Conservation (phyloP, 108 stramenopile species). For the Fistulifera pelliculosa region DNA sequence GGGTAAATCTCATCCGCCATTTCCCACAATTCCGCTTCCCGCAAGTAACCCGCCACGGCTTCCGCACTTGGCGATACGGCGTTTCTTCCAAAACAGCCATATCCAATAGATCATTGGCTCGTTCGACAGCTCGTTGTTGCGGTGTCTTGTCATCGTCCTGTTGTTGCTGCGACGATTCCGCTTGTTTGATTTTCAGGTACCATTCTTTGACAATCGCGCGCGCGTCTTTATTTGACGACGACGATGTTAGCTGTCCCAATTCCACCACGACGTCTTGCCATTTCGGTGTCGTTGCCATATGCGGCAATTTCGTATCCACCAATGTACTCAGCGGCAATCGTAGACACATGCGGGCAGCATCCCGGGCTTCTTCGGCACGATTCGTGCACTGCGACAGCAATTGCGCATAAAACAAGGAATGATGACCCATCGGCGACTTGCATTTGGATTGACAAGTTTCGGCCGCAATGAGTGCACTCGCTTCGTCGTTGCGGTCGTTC, state of each 20-base stretch:
- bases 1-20: slow-evolving; percentile 28
- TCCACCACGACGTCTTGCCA: slow-evolving; percentile 19
- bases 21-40: slow-evolving; percentile 42
- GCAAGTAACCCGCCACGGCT: slow-evolving; percentile 51
- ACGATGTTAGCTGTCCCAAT: slow-evolving; percentile 53
- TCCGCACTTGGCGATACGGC: slow-evolving; percentile 46
- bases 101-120: slow-evolving; percentile 69
- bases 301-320: slow-evolving; percentile 7
- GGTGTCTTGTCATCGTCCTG: slow-evolving; percentile 38
- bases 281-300: too few species aligned
- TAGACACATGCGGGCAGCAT: slow-evolving; percentile 73
- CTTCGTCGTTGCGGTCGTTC: slow-evolving; percentile 36
- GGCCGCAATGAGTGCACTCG: slow-evolving; percentile 70
- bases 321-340: slow-evolving; percentile 66
- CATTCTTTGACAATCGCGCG: slow-evolving; percentile 48
- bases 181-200: slow-evolving; percentile 64
- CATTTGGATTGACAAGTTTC: slow-evolving; percentile 64
- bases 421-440: slow-evolving; percentile 63
- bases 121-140: slow-evolving; percentile 57
- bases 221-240: slow-evolving; percentile 45
- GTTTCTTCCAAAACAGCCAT: slow-evolving; percentile 41
- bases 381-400: slow-evolving; percentile 41
- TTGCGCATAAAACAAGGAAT: slow-evolving; percentile 65
- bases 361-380: slow-evolving; percentile 57
- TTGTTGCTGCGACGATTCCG: slow-evolving; percentile 18